Percentiles rank a stretch among this genome's conserved stretches.
These are phyloP conservation scores for Glaciozyma martinii DNA, from an alignment of 768 basidiomycete genomes.

Conservation along the genomic window DNA sequence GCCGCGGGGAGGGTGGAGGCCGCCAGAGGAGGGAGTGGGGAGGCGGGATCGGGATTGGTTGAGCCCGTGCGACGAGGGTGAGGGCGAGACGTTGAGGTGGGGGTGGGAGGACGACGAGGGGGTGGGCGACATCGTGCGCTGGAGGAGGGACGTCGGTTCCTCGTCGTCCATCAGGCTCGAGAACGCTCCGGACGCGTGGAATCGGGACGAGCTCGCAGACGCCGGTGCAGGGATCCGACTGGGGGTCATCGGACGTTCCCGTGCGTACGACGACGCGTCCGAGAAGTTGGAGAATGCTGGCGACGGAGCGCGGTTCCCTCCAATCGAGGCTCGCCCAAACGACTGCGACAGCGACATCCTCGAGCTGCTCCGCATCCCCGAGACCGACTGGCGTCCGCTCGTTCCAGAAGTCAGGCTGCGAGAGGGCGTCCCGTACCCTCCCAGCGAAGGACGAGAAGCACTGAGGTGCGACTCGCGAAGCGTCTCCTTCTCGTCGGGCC, in stretches of 20 bases:
- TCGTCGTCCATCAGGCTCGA: constrained; percentile 4
- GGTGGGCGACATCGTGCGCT: constrained; percentile 25
- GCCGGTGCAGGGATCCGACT: constrained; percentile 23
- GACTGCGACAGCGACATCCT: constrained; percentile 14
- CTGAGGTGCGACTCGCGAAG: not conserved
- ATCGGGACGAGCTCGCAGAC: not conserved
- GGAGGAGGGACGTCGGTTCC: constrained; percentile 15
- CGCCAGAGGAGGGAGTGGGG: constrained; percentile 31
- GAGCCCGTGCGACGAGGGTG: not conserved
- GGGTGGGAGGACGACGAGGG: not conserved
- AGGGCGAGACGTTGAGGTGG: constrained; percentile 9
- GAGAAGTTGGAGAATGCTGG: constrained; percentile 16
- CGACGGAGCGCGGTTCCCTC: no score
- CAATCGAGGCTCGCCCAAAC: not conserved
- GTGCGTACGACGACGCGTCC: constrained; percentile 8
- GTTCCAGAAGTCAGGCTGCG: not conserved
- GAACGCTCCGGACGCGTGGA: constrained; percentile 1
- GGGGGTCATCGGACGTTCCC: constrained; percentile 21
- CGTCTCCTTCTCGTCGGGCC: constrained; percentile 5
- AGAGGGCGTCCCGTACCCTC: not conserved
- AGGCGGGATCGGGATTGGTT: constrained; percentile 35
- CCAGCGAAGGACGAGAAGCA: not conserved
- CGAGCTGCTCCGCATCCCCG: constrained; percentile 13
- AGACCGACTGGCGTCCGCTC: constrained; percentile 4
- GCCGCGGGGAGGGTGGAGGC: constrained; percentile 31